Base-by-base conservation (phyloP, 2,329 filamentous ascomycete species). In the Phoma herbarum region DNA sequence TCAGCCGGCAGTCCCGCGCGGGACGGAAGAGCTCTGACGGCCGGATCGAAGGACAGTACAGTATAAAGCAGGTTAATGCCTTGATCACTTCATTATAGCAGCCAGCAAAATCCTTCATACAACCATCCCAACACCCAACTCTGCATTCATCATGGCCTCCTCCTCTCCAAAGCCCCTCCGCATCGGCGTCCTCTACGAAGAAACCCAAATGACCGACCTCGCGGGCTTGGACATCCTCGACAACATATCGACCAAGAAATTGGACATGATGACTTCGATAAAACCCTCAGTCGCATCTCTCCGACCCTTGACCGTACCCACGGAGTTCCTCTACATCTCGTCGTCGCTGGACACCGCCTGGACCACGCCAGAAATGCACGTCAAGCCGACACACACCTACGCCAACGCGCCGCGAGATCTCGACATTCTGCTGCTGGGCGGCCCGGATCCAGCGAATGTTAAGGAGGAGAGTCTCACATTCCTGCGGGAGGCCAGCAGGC, bases 391-490 rank as follows among this genome's bases (percentile, higher is more conserved):
- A 29, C 63, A 74, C 45, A 80, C 78, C 2, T 80, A 80, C 65
- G 75, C 77, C 39, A 73, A 64, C 43, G 78, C 75, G 9, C 79
- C 79, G 3, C 70, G 77, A 5, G 78, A 81, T 43, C 69, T 81
- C 7, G 78, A 81, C 33, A 75, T 81, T 33, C 60, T 81, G 2
- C 37, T 81, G 28, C 63, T 77, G 11, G 79, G 77, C 45, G 79
- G 79, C 0, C 74, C 77, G 5, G 51, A 72, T 22, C 74, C 69
- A 0, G 58, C 26, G 4, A 68, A 67, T 4, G 74, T 77, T 3
- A 70, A 75, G 1, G 68, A 74, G 8, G 65, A 64, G 12, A 78
- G 77, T 23, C 64, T 76, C 26, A 62, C 57, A 29, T 79, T 78
- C 59, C 64, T 81, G 56, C 63, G 66, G 18, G 76, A 80, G 61